Base-by-base conservation (phyloP, 768 basidiomycete genomes). In the Trametes coccinea region DNA sequence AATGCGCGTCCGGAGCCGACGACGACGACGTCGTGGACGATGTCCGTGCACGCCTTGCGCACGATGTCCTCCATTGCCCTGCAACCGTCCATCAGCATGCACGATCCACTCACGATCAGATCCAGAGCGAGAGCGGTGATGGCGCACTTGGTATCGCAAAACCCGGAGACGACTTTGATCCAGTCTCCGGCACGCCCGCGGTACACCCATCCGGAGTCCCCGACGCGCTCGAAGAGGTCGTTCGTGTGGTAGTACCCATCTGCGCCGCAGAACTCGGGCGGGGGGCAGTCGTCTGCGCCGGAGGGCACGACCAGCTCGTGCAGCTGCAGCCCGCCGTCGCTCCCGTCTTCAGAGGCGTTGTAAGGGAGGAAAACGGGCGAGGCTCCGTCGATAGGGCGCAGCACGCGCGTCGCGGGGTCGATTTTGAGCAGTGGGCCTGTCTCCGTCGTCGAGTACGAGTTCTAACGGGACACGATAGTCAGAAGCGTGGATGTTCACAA, bases 161-260 rank as follows among this genome's bases (percentile, higher is more conserved):
- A 57, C 37, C 56, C 48, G 22, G 34, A 22, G 27, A 57, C 37
- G 13, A 57, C 29, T 37, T 49, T 49, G 56, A 57, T 48, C 48
- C 56, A 50, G 37, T 57, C 56, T 5, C 56, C 56, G 16, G 37
- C 37, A 34, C 48, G 56, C 9, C 56, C 56, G 34, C 56, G 45
- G 46, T 56, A 56, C 10, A 56, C 46, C 45, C 46, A 56, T 2
- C 56, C 46, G 22, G 22, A 22, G 14, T 48, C 56, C 1, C 39
- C 46, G 46, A 56, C 34, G 8, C 39, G 31, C 46, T 47, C 56
- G 46, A 56, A 56, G 31, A 56, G 33, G 34, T 56, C 56, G 8
- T 56, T 56, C 8, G 46, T 48, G 46, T 56, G 56, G 46, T 39
- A 56, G 56, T 39, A 48, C 10, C 56, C 56, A 37, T 48, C 56